Evolutionary conservation across 1,284 basidiomycete genomes (phyloP), one percentile per base, ranked within the genome.

Genomic region (Leccinum angustisporum): DNA sequence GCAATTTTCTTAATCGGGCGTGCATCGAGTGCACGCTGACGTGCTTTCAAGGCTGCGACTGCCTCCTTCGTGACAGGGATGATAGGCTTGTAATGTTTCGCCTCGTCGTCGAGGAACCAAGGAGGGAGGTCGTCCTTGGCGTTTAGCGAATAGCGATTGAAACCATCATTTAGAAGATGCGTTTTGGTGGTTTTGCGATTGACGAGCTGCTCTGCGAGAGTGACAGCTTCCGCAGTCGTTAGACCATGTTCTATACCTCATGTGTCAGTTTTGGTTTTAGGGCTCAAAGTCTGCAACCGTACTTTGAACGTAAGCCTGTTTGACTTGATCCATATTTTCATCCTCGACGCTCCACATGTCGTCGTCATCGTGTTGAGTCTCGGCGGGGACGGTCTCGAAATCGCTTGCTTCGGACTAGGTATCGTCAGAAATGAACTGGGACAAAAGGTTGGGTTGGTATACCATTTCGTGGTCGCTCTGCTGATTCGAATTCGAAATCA

Each of bases 1-100:
- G 97, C 97, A 11, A 99, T 84, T 82, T 99, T 99, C 81, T 98
- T 99, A 80, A 99, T 99, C 16, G 97, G 97, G 13, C 97, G 87
- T 2, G 97, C 96, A 73, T 99, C 95, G 54, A 99, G 82, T 5
- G 95, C 94, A 27, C 96, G 90, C 79, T 97, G 94, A 73, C 91
- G 94, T 16, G 92, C 94, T 38, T 93, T 88, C 40, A 99, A 83
- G 4, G 89, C 90, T 59, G 84, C 83, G 60, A 99, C 82, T 5
- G 97, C 97, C 76, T 99, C 97, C 77, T 98, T 99, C 1, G 97
- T 98, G 65, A 99, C 85, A 14, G 97, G 97, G 59, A 99, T 83
- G 76, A 99, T 99, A 63, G 92, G 80, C 72, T 95, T 96, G 84
- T 97, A 98, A 75, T 92, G 84, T 72, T 96, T 94, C 51, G 87